Conservation (phyloP, 1,139 yeast species). For the Ashbya aceris region DNA sequence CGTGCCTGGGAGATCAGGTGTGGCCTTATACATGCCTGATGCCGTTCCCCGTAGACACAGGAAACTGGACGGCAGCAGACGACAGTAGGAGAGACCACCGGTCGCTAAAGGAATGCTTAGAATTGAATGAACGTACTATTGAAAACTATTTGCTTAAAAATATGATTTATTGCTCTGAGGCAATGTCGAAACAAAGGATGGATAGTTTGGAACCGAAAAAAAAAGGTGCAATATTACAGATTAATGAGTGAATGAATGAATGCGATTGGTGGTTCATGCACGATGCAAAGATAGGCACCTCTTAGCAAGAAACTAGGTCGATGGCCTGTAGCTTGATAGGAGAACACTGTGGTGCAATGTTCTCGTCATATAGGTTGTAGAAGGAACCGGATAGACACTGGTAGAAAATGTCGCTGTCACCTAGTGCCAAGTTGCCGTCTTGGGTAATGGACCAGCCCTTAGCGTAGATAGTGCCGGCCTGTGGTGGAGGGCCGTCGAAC, state of each 20-base stretch:
- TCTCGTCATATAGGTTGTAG: constrained; percentile 73
- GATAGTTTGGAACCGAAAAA: background rate
- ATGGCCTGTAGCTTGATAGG: constrained; percentile 56
- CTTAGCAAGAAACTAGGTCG: constrained; percentile 53
- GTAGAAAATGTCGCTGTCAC: constrained; percentile 56
- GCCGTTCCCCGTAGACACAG: background rate
- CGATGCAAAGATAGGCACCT: background rate
- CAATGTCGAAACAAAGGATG: too few relatives aligned
- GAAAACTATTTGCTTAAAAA: background rate
- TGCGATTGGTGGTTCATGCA: background rate
- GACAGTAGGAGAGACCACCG: background rate
- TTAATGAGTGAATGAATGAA: background rate
- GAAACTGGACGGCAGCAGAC: background rate
- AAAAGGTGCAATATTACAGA: background rate
- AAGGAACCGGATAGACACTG: constrained; percentile 73
- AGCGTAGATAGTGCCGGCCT: constrained; percentile 71
- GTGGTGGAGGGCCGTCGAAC: constrained; percentile 83
- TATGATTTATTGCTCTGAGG: background rate
- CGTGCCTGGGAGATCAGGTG: too few relatives aligned
- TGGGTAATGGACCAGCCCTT: constrained; percentile 64
- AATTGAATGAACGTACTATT: background rate
- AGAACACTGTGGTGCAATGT: constrained; percentile 56
- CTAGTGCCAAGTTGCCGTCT: constrained; percentile 63
- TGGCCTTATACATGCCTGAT: too few relatives aligned
- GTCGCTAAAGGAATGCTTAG: background rate